Percentiles rank a stretch among this genome's conserved stretches.
phyloP scores from a whole-genome alignment of 768 basidiomycete genomes.

The Mycena pura region DNA sequence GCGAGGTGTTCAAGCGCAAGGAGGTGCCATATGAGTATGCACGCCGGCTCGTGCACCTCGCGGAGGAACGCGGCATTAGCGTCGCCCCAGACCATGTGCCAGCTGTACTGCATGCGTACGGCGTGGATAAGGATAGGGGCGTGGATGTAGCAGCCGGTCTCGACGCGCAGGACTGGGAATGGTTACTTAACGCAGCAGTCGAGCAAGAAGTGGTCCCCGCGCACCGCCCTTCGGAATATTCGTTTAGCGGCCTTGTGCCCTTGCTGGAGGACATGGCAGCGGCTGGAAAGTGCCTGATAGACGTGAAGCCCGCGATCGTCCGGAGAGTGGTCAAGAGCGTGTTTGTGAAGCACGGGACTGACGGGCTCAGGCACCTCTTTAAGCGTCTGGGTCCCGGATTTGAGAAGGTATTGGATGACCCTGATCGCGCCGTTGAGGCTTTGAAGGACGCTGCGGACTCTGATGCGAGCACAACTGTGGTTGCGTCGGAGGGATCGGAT shows the following conservation, averaged over 20 bases:
- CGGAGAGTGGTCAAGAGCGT: slow-evolving; percentile 36
- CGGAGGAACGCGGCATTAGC: slow-evolving; percentile 39
- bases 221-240: slow-evolving; percentile 34
- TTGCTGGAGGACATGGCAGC: slow-evolving; percentile 50
- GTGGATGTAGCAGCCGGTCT: slow-evolving; percentile 7
- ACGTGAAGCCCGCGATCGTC: slow-evolving; percentile 34
- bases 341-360: slow-evolving; percentile 28
- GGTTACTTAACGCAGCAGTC: slow-evolving; percentile 50
- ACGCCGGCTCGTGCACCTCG: slow-evolving; percentile 43
- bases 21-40: slow-evolving; percentile 35
- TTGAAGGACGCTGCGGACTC: slow-evolving; percentile 25
- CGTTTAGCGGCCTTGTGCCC: slow-evolving; percentile 48
- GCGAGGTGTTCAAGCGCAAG: background rate
- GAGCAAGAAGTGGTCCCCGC: slow-evolving; percentile 42
- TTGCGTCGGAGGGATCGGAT: background rate
- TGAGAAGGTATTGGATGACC: slow-evolving; percentile 30
- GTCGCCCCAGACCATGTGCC: slow-evolving; percentile 42
- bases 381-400: slow-evolving; percentile 42
- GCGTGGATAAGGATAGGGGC: background rate
- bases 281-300: slow-evolving; percentile 37
- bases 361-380: slow-evolving; percentile 36
- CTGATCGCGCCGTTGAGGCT: slow-evolving; percentile 25
- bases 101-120: slow-evolving; percentile 54
- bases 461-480: background rate
- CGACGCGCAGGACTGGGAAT: slow-evolving; percentile 50